A percentile compares a stretch with the other conserved stretches of the same genome.
Conservation (phyloP, 257 asterid species). For the Gardenia jasminoides region DNA sequence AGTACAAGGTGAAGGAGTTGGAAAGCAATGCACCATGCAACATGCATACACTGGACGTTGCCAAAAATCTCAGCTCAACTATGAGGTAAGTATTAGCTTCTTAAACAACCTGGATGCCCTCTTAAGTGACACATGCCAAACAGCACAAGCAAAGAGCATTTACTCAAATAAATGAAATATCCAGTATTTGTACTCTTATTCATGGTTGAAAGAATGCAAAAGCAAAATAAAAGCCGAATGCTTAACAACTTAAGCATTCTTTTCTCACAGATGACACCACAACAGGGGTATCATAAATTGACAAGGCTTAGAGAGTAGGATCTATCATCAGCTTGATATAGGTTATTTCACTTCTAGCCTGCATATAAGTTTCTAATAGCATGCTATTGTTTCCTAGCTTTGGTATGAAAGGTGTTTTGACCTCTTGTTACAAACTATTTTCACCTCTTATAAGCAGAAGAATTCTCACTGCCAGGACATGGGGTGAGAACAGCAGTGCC, state of each 20-base stretch:
- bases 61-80: neutral
- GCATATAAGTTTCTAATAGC: neutral
- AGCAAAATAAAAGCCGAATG: neutral
- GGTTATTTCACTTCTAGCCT: neutral
- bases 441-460: neutral
- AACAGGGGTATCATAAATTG: neutral
- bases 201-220: neutral
- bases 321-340: too few relatives aligned
- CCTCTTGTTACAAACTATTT: neutral
- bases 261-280: neutral
- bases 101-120: neutral
- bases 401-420: too few relatives aligned
- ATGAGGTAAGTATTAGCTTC: neutral
- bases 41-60: neutral
- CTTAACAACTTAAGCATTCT: neutral
- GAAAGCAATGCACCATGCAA: neutral
- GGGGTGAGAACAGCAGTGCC: neutral
- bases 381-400: neutral
- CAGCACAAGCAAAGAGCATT: neutral
- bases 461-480: neutral
- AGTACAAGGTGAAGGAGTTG: too few relatives aligned
- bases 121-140: neutral
- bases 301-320: neutral
- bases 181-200: neutral
- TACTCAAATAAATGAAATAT: neutral